Conservation (phyloP, 2,329 filamentous ascomycete species). For the Lecanoromycetidae sp. region DNA sequence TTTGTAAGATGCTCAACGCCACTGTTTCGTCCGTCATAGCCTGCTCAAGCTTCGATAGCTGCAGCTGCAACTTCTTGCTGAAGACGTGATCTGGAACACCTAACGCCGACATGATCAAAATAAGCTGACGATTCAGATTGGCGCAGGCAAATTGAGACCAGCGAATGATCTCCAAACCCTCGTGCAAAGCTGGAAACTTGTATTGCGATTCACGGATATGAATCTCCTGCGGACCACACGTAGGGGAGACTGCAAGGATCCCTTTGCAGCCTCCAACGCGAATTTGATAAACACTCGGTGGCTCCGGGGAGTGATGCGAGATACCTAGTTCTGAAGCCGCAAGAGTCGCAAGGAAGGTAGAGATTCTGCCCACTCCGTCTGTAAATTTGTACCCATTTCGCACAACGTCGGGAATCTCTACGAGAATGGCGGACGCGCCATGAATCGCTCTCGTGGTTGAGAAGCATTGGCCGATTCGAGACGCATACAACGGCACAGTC, state of each 20-base stretch:
- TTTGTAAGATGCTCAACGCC: conserved; percentile 57
- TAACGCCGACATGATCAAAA: conserved; percentile 67
- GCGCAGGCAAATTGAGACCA: conserved; percentile 65
- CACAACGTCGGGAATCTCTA: conserved; percentile 57
- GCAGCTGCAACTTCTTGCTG: conserved; percentile 50
- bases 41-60: conserved; percentile 55
- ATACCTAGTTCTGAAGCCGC: conserved; percentile 59
- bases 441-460: conserved; percentile 74
- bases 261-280: conserved; percentile 89
- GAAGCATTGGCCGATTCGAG: conserved; percentile 86
- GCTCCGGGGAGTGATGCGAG: conserved; percentile 37
- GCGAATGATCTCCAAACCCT: conserved; percentile 72
- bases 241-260: conserved; percentile 63
- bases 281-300: conserved; percentile 81
- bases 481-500: conserved; percentile 78
- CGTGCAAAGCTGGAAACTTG: conserved; percentile 65
- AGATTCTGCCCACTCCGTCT: conserved; percentile 92
- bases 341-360: conserved; percentile 59
- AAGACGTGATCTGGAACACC: conserved; percentile 61
- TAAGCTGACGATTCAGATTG: conserved; percentile 80
- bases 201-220: conserved; percentile 73
- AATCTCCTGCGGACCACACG: conserved; percentile 54
- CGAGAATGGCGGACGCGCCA: conserved; percentile 46
- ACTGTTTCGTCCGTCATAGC: conserved; percentile 55
- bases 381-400: conserved; percentile 63